Conservation (phyloP, 352 stramenopile species). For the Globisporangium polare region DNA sequence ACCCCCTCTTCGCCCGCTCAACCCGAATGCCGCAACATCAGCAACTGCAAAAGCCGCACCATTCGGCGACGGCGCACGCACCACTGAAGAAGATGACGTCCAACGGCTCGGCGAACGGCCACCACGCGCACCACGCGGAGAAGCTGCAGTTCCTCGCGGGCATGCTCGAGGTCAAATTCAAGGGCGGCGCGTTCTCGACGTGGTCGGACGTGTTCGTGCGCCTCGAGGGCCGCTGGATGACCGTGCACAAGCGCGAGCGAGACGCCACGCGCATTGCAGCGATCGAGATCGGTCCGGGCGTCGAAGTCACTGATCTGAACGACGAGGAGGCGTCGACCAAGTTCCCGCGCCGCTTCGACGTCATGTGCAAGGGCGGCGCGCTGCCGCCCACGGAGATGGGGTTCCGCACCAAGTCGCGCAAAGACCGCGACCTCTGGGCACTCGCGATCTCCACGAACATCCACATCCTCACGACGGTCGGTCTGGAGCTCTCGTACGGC, state of each 20-base stretch:
- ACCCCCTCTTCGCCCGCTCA: neutral
- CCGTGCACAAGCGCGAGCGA: constrained; percentile 34
- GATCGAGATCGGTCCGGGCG: constrained; percentile 64
- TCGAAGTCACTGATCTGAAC: constrained; percentile 58
- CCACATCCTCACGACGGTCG: constrained; percentile 42
- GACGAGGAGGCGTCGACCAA: constrained; percentile 61
- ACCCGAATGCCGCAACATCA: constrained; percentile 2
- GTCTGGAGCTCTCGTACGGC: constrained; percentile 44
- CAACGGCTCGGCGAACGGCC: neutral
- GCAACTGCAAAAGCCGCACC: neutral
- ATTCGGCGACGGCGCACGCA: neutral
- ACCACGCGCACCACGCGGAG: constrained; percentile 3
- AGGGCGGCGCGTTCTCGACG: constrained; percentile 24
- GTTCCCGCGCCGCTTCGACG: constrained; percentile 72
- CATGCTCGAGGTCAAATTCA: constrained; percentile 29
- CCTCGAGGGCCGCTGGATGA: constrained; percentile 30
- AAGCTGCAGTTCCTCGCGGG: constrained; percentile 20
- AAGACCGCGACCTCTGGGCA: constrained; percentile 76
- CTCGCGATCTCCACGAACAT: constrained; percentile 62
- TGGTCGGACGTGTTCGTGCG: constrained; percentile 28
- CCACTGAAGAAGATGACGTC: constrained; percentile 16
- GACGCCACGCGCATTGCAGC: constrained; percentile 53
- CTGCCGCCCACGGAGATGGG: constrained; percentile 66
- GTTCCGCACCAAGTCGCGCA: constrained; percentile 74
- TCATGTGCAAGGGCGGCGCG: constrained; percentile 66